phyloP scores from a whole-genome alignment of 164 flowering plant species.

The Piper longum region DNA sequence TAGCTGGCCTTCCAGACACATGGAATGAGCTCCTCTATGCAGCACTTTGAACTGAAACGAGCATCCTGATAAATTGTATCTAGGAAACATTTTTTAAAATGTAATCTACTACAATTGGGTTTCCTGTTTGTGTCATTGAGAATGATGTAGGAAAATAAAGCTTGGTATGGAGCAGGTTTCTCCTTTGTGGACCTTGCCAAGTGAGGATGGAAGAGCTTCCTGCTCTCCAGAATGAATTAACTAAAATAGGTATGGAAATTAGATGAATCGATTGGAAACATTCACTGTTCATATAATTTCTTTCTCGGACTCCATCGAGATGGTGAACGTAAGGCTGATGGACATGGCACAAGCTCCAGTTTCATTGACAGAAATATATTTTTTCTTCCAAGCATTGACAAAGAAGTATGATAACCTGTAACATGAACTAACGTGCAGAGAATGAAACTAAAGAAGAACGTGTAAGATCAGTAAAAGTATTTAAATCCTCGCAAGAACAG shows the following conservation, averaged over 20 bases:
- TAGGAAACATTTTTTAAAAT: no score
- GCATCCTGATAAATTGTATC: neutral
- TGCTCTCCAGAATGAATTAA: neutral
- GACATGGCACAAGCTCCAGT: no score
- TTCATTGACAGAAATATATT: no score
- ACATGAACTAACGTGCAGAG: no score
- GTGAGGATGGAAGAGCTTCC: neutral
- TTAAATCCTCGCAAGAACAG: neutral
- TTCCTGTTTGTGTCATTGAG: neutral
- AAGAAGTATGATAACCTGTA: no score
- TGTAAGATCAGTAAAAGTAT: neutral
- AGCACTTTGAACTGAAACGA: neutral
- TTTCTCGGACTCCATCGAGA: no score
- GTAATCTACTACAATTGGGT: neutral
- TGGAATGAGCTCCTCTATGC: slow-evolving; percentile 43
- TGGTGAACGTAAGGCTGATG: no score
- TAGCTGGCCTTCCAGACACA: slow-evolving; percentile 47
- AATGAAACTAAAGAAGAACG: no score
- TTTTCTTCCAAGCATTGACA: no score
- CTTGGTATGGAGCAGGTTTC: neutral
- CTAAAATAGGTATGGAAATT: neutral
- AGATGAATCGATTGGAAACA: neutral
- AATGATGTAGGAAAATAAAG: neutral
- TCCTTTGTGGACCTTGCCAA: neutral
- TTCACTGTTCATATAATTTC: no score